phyloP scores from a whole-genome alignment of 1,284 basidiomycete species.

The Heterobasidion parviporum region DNA sequence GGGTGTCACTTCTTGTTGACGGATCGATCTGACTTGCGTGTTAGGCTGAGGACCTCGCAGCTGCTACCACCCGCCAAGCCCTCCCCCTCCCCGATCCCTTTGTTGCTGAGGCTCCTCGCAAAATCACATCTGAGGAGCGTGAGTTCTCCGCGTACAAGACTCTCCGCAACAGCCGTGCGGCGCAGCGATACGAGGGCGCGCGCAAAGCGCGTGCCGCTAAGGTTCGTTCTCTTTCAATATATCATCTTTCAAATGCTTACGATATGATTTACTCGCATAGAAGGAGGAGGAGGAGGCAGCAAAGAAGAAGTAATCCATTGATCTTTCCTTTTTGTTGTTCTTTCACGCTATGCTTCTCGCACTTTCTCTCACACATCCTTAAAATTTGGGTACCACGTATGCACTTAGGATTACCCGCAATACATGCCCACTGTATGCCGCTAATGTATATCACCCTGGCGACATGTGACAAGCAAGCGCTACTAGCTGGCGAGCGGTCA shows the following conservation, averaged over 20 bases:
- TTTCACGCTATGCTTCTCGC: conserved; percentile 19
- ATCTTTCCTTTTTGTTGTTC: conserved; percentile 18
- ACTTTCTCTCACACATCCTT: conserved; percentile 20
- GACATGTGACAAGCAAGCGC: background rate
- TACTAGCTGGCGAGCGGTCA: too few species aligned
- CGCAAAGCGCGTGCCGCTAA: conserved; percentile 78
- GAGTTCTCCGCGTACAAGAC: conserved; percentile 84
- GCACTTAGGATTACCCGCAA: conserved; percentile 21
- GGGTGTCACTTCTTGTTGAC: conserved; percentile 2
- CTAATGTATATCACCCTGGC: background rate
- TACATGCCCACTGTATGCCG: conserved; percentile 24
- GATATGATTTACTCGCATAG: conserved; percentile 28
- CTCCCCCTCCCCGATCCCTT: conserved; percentile 66
- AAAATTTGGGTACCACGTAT: conserved; percentile 26
- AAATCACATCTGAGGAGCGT: conserved; percentile 91
- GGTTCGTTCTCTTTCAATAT: conserved; percentile 35
- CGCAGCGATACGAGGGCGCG: conserved; percentile 80
- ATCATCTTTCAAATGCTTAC: conserved; percentile 4
- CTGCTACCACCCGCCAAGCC: conserved; percentile 67
- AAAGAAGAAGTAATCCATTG: conserved; percentile 76
- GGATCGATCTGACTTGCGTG: conserved; percentile 6
- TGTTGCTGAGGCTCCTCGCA: conserved; percentile 80
- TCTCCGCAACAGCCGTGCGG: conserved; percentile 83
- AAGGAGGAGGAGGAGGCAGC: conserved; percentile 88
- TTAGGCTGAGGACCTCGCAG: conserved; percentile 80